Conservation (phyloP, 2,329 filamentous ascomycete genomes). For the Claviceps sorghi region DNA sequence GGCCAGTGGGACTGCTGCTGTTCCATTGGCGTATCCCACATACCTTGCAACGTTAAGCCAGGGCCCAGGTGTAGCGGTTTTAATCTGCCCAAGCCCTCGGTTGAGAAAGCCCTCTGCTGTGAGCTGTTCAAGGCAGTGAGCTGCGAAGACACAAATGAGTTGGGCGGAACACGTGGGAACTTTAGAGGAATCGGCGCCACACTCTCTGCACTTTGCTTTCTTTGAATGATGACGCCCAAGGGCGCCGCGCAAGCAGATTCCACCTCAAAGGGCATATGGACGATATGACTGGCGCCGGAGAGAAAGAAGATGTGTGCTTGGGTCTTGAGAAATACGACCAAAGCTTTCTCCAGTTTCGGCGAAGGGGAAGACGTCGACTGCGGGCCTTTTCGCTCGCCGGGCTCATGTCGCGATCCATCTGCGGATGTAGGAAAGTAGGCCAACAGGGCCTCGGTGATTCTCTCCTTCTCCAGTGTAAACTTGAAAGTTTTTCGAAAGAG, state of each 20-base stretch:
- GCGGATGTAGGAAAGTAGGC: constrained; percentile 58
- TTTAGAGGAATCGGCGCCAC: constrained; percentile 37
- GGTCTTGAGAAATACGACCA: constrained; percentile 83
- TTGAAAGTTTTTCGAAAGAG: constrained; percentile 74
- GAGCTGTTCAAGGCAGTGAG: constrained; percentile 37
- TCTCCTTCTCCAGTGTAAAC: constrained; percentile 75
- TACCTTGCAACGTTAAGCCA: constrained; percentile 39
- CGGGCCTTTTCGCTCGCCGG: constrained; percentile 3
- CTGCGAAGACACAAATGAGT: constrained; percentile 68
- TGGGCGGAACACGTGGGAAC: constrained; percentile 54
- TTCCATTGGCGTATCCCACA: constrained; percentile 41
- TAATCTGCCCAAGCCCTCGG: constrained; percentile 39
- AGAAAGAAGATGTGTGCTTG: constrained; percentile 92
- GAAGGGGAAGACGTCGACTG: constrained; percentile 4
- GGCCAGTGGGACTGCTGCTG: constrained; percentile 49
- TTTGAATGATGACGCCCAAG: constrained; percentile 71
- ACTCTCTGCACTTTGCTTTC: constrained; percentile 47
- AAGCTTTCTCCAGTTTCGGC: constrained; percentile 41
- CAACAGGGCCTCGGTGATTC: constrained; percentile 71
- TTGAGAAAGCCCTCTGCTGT: constrained; percentile 38
- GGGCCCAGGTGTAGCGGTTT: constrained; percentile 39
- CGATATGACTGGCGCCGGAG: constrained; percentile 70
- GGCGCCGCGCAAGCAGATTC: constrained; percentile 74
- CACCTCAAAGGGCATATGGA: constrained; percentile 90
- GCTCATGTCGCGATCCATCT: constrained; percentile 13